Base-by-base conservation (phyloP, 2,329 filamentous ascomycete species). In the Pseudocercospora vitis region DNA sequence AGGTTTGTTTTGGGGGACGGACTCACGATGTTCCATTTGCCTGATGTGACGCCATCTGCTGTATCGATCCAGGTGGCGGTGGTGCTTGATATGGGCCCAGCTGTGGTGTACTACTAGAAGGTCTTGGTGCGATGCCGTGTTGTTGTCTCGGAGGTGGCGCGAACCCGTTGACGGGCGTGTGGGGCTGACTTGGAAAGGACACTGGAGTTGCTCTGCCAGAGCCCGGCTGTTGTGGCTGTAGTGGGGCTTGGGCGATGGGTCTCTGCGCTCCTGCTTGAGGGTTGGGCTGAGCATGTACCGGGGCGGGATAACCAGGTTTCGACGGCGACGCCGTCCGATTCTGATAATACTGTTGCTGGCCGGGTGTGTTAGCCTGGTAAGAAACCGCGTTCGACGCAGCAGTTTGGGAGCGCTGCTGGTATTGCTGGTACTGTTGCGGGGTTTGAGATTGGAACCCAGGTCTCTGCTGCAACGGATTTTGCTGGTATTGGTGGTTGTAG, bases 151-250 rank as follows among this genome's bases (percentile, higher is more conserved):
- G 42, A 31, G 50, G 48, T 11, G 56, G 50, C n/a, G 52, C 49
- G 18, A 56, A 61, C n/a, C 64, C 64, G 42, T 66, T 66, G 48
- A 66, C 61, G n/a, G 64, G 61, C 12, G 64, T 66, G 14, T 63
- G 62, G 6, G 65, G 62, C 47, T 67, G 64, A 3, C 62, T 63
- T 29, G 65, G 60, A 39, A 61, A 64, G 33, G 55, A 57, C n/a
- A 57, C 57, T 2, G 66, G 66, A 7, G 66, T 68, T 3, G 52
- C 64, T 45, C 66, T 52, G 3, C 65, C 65, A 28, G 64, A 66
- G 2, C 57, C 60, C 7, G 66, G 52, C 35, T 46, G 52, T 49
- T 49, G 52, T 29, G 31, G 23, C 28, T 48, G 51, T 21, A 48
- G 56, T 21, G 55, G 55, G 7, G 50, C 52, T 44, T 61, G 53